A percentile compares a stretch with the other conserved stretches of the same genome.
Evolutionary conservation across 1,139 yeast species (phyloP).

Genomic region (Pichia sp.): DNA sequence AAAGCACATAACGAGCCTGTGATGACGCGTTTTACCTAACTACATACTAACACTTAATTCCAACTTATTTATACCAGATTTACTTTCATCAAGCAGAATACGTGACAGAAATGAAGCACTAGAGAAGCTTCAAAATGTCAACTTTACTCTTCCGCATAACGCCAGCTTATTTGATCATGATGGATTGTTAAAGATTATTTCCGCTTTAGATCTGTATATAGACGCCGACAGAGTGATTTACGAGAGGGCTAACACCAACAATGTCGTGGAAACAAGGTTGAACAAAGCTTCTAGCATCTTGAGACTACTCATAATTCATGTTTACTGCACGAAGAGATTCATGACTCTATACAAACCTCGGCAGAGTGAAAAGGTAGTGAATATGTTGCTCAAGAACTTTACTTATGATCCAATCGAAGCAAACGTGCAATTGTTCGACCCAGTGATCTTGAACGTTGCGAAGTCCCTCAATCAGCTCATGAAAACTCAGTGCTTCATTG

Average conservation of each 20-base stretch:
- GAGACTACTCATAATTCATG: slow-evolving; percentile 29
- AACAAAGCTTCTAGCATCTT: slow-evolving; percentile 36
- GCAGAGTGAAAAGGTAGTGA: slow-evolving; percentile 28
- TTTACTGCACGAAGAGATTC: slow-evolving; percentile 13
- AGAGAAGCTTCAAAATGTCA: slow-evolving; percentile 31
- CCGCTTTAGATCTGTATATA: slow-evolving; percentile 35
- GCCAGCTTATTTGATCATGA: slow-evolving; percentile 15
- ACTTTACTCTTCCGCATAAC: slow-evolving; percentile 20
- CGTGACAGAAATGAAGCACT: slow-evolving; percentile 50
- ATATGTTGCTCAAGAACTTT: slow-evolving; percentile 23
- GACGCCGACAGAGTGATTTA: slow-evolving; percentile 36
- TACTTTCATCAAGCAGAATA: slow-evolving; percentile 39
- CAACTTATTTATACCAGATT: slow-evolving; percentile 15
- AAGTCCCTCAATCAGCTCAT: slow-evolving; percentile 29
- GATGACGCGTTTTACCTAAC: slow-evolving; percentile 1
- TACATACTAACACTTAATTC: slow-evolving; percentile 1
- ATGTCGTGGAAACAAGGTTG: slow-evolving; percentile 35
- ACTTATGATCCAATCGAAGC: slow-evolving; percentile 10
- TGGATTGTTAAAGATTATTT: slow-evolving; percentile 26
- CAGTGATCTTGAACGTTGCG: slow-evolving; percentile 33
- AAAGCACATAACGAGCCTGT: not conserved
- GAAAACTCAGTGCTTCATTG: slow-evolving; percentile 31
- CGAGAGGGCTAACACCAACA: slow-evolving; percentile 24
- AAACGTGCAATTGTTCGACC: slow-evolving; percentile 25
- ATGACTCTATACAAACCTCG: slow-evolving; percentile 29